Base-by-base conservation (phyloP, 1,139 yeast species). In the Suhomyces guaymorum region DNA sequence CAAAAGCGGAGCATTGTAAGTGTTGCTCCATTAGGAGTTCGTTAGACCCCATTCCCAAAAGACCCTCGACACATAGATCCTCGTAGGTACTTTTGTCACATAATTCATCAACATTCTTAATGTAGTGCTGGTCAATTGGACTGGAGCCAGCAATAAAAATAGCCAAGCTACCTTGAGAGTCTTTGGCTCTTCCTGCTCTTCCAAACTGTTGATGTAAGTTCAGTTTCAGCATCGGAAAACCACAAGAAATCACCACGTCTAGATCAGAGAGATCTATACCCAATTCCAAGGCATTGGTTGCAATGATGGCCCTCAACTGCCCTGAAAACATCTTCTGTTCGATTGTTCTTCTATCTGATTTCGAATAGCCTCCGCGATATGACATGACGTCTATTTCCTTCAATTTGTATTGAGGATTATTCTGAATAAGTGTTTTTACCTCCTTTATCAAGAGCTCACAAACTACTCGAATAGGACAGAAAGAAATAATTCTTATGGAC, bases 191-290 rank as follows among this genome's bases (percentile, higher is more conserved):
- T 10, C 98, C 98, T 0, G 96, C 97, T 49, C 98, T 73, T 23
- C 98, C 99, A 66, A 94, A 83, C 52, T 92, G 98, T 57, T 92
- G 99, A 48, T 92, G 88, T 52, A 92, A 74, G 44, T 88, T 88
- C 43, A 94, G 82, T 41, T 89, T 74, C 42, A 95, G 85, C 26
- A 79, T 66, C 0, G 98, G 98, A 46, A 92, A 94, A 0, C 97
- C 97, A 50, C 95, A 88, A 59, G 89, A 78, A 2, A 92, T 64
- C 0, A 90, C 97, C 1, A 95, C 89, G 59, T 92, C 98, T 34
- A 92, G 65, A 15, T 84, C 86, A 29, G 97, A 95, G 44, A 92
- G 83, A 65, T 92, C 98, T 33, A 92, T 87, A 31, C 99, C 99
- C 33, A 92, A 70, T 55, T 92, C 99, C 39, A 92, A 64, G 0